Evolutionary conservation across 2,329 filamentous ascomycete genomes (phyloP).

Genomic region (Akanthomyces uredinophilus): DNA sequence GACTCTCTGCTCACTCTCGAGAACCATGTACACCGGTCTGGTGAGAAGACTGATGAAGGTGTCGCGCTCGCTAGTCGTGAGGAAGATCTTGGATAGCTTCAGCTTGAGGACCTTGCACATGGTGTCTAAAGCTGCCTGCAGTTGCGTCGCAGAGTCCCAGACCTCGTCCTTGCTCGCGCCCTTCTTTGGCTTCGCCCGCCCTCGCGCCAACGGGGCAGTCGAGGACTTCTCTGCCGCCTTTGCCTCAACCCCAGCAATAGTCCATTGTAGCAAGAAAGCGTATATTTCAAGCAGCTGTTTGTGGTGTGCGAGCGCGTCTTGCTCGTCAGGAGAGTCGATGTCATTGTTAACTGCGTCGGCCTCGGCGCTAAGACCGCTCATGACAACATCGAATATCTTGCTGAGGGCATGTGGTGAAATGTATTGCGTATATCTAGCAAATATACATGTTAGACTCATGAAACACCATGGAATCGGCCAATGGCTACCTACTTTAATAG

Average conservation of each 20-base stretch:
- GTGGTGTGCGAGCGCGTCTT: constrained; percentile 79
- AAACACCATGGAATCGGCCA: constrained; percentile 6
- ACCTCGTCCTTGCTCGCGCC: constrained; percentile 68
- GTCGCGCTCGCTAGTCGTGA: constrained; percentile 93
- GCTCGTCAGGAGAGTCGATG: constrained; percentile 79
- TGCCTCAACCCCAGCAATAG: constrained; percentile 86
- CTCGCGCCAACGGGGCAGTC: constrained; percentile 59
- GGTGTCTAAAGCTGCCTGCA: constrained; percentile 81
- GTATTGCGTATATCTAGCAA: constrained; percentile 69
- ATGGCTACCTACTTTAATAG: constrained; percentile 77
- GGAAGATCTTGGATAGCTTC: constrained; percentile 86
- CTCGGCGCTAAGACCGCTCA: constrained; percentile 78
- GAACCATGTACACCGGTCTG: constrained; percentile 83
- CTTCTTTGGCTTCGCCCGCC: constrained; percentile 73
- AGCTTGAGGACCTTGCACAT: constrained; percentile 96
- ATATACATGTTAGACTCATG: not conserved
- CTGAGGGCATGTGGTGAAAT: constrained; percentile 78
- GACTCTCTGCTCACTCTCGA: constrained; percentile 89
- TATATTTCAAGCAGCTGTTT: constrained; percentile 91
- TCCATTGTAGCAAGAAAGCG: constrained; percentile 92
- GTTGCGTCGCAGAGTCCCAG: constrained; percentile 86
- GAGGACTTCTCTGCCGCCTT: constrained; percentile 88
- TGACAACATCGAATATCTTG: constrained; percentile 88
- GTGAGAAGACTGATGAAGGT: constrained; percentile 92
- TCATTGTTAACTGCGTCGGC: constrained; percentile 81